These are phyloP conservation scores for Chaetomium cochliodes DNA, from an alignment of 495 filamentous ascomycete species.

Conservation along the genomic window DNA sequence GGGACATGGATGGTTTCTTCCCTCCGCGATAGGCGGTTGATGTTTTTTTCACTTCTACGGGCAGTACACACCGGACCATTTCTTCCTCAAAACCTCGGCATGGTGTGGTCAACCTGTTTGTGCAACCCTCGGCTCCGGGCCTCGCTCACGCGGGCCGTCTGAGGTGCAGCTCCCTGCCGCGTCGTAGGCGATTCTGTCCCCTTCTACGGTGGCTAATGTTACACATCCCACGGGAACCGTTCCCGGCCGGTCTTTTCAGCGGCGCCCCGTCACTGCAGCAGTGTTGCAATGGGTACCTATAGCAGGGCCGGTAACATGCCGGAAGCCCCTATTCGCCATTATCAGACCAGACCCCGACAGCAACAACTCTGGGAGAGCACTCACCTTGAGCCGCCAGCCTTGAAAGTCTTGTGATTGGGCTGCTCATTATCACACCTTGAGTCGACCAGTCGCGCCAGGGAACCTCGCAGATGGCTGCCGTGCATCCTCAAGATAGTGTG, in stretches of 20 bases:
- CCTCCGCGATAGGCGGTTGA: too few species aligned
- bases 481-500: not conserved
- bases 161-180: not conserved
- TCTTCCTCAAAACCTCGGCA: not conserved
- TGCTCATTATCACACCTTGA: not conserved
- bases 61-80: not conserved
- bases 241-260: not conserved
- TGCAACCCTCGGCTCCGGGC: conserved; percentile 5
- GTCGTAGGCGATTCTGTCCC: not conserved
- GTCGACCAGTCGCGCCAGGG: not conserved
- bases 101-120: not conserved
- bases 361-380: not conserved
- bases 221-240: conserved; percentile 1
- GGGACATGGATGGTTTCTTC: not conserved
- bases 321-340: conserved; percentile 11
- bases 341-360: not conserved
- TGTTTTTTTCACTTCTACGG: too few species aligned
- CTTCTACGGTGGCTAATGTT: not conserved
- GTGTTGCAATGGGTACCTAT: not conserved
- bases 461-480: not conserved
- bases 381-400: not conserved
- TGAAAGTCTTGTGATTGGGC: not conserved
- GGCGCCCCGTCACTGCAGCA: not conserved
- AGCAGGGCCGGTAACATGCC: not conserved
- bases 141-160: conserved; percentile 8